Conservation (phyloP, 805 yeast genomes). For the Saccharomycopsis lassenensis region DNA sequence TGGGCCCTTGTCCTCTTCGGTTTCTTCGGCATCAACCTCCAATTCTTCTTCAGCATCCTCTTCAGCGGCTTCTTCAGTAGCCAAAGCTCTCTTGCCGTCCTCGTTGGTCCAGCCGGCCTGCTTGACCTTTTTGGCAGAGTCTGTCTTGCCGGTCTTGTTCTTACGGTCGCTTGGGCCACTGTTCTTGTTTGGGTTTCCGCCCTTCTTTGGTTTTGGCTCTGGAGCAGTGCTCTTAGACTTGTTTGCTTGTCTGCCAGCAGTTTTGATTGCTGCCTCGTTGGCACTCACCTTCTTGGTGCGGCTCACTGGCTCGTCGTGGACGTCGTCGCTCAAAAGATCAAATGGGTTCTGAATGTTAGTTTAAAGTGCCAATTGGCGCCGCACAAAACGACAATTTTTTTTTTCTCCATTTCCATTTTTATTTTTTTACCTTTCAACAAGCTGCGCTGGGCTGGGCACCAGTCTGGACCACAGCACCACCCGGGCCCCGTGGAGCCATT, state of each 20-base stretch:
- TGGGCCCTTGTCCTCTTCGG: conserved; percentile 36
- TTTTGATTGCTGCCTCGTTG: conserved; percentile 78
- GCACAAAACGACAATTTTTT: too few relatives aligned
- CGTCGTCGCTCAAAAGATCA: conserved; percentile 81
- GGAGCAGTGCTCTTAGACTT: conserved; percentile 38
- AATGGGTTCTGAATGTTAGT: conserved; percentile 58
- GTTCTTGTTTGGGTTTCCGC: conserved; percentile 41
- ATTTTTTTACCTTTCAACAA: too few relatives aligned
- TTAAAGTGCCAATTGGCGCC: too few relatives aligned
- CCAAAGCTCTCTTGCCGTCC: conserved; percentile 59
- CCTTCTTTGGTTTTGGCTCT: conserved; percentile 38
- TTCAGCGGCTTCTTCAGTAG: conserved; percentile 36
- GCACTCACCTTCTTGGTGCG: conserved; percentile 79
- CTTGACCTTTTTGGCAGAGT: conserved; percentile 72
- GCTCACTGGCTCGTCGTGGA: conserved; percentile 74
- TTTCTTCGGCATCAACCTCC: conserved; percentile 30
- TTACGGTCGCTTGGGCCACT: conserved; percentile 64
- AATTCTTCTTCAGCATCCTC: conserved; percentile 31
- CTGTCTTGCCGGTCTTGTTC: conserved; percentile 73
- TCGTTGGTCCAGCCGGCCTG: conserved; percentile 82
- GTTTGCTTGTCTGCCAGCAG: conserved; percentile 57
- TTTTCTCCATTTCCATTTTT: too few relatives aligned
- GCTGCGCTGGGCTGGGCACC: too few relatives aligned
- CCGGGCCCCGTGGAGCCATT: too few relatives aligned
- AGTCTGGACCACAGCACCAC: too few relatives aligned